These are phyloP conservation scores for Yarrowia sp. DNA, from an alignment of 805 yeast species.

Conservation along the genomic window DNA sequence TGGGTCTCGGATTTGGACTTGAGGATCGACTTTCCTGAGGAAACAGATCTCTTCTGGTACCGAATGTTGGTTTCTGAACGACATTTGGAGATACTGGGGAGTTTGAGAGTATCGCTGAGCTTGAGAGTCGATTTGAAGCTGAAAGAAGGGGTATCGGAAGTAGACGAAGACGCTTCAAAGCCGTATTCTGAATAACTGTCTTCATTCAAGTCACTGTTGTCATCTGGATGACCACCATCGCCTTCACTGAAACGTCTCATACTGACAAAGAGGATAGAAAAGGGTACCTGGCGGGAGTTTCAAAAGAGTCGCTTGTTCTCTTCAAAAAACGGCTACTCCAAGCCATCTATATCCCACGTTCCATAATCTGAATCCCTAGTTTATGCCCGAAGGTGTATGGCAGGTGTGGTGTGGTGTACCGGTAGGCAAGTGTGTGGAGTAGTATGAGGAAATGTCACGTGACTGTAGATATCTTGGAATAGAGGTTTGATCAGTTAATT, in stretches of 20 bases:
- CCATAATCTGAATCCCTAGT: neutral
- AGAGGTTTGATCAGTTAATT: too few relatives aligned
- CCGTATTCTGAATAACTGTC: too few relatives aligned
- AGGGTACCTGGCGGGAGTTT: neutral
- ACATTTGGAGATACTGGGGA: neutral
- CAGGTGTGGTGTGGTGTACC: neutral
- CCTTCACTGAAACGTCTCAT: neutral
- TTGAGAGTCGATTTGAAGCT: neutral
- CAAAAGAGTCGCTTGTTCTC: neutral
- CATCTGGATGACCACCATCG: neutral
- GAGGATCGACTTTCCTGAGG: constrained; percentile 1
- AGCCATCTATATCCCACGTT: neutral
- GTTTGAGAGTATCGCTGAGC: constrained; percentile 10
- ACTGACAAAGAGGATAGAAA: neutral
- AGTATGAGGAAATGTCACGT: neutral
- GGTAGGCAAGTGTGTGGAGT: neutral
- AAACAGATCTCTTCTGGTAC: too few relatives aligned
- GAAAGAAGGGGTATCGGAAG: neutral
- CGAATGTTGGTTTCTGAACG: neutral
- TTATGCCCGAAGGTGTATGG: constrained; percentile 2
- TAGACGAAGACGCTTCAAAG: too few relatives aligned
- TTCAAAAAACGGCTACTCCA: neutral
- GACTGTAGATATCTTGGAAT: neutral
- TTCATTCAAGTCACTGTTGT: neutral
- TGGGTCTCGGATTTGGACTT: constrained; percentile 19